Conservation (phyloP, 441 rosid species). For the Adansonia rubrostipa region DNA sequence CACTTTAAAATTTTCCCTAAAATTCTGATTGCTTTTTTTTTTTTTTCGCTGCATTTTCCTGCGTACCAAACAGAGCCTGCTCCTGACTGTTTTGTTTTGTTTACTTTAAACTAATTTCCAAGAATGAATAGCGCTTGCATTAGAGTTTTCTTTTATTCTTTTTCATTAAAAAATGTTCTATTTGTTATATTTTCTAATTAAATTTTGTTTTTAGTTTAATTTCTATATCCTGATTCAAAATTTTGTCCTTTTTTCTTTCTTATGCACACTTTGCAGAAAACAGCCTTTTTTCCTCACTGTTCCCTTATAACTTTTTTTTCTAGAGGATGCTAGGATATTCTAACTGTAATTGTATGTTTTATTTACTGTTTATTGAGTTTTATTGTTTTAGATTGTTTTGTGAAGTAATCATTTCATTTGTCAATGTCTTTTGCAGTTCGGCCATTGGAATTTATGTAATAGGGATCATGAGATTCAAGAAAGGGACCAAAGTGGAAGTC, state of each 20-base stretch:
- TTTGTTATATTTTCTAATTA: neutral
- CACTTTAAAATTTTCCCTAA: constrained; percentile 28
- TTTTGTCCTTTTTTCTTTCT: neutral
- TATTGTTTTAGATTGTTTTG: constrained; percentile 18
- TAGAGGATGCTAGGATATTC: neutral
- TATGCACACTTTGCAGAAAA: neutral
- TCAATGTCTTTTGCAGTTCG: constrained; percentile 31
- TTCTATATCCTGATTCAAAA: neutral
- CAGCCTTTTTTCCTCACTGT: neutral
- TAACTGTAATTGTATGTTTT: neutral
- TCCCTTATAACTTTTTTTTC: neutral
- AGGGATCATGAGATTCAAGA: constrained; percentile 60
- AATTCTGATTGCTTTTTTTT: constrained; percentile 4
- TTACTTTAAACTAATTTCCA: constrained; percentile 6
- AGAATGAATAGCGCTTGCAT: constrained; percentile 23
- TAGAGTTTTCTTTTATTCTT: constrained; percentile 14
- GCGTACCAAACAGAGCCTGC: constrained; percentile 42
- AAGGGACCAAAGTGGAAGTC: constrained; percentile 76
- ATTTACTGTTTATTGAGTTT: neutral
- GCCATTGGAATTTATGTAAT: constrained; percentile 18
- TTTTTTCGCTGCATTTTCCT: constrained; percentile 35
- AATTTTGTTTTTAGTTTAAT: neutral
- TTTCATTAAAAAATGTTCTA: neutral
- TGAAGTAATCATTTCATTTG: constrained; percentile 22
- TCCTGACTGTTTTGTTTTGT: constrained; percentile 22